These are phyloP conservation scores for Aspergillus quadricinctus DNA, from an alignment of 2,329 filamentous ascomycete species.

Conservation along the genomic window DNA sequence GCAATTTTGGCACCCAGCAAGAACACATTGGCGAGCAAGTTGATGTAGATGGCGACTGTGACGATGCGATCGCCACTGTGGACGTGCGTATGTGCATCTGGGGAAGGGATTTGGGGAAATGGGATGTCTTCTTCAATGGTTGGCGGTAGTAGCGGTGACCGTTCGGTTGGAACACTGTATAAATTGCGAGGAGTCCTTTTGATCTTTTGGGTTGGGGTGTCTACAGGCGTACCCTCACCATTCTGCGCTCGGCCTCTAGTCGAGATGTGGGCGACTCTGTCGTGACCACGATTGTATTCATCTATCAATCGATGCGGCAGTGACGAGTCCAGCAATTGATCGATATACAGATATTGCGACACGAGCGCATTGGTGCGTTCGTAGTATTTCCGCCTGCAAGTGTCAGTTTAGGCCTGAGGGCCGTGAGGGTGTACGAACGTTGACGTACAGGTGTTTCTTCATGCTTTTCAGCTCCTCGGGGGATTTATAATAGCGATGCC, in stretches of 20 bases:
- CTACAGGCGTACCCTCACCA: conserved; percentile 28
- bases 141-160: conserved; percentile 21
- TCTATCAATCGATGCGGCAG: conserved; percentile 89
- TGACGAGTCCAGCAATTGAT: conserved; percentile 82
- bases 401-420: conserved; percentile 2
- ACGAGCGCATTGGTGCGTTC: conserved; percentile 84
- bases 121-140: conserved; percentile 58
- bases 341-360: conserved; percentile 90
- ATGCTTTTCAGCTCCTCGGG: conserved; percentile 69
- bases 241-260: conserved; percentile 35
- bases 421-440: background rate
- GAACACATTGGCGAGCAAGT: conserved; percentile 71
- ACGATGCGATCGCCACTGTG: conserved; percentile 73
- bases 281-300: conserved; percentile 62
- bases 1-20: conserved; percentile 72
- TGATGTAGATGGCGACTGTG: conserved; percentile 82
- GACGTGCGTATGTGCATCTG: conserved; percentile 44
- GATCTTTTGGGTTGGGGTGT: conserved; percentile 37
- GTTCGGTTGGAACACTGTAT: conserved; percentile 59
- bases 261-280: conserved; percentile 40
- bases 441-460: conserved; percentile 62
- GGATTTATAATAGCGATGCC: conserved; percentile 77
- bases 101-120: conserved; percentile 45
- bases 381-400: conserved; percentile 69
- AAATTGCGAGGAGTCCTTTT: conserved; percentile 82